Evolutionary conservation across 495 filamentous ascomycete genomes (phyloP).

Genomic region (Recurvomyces mirabilis): DNA sequence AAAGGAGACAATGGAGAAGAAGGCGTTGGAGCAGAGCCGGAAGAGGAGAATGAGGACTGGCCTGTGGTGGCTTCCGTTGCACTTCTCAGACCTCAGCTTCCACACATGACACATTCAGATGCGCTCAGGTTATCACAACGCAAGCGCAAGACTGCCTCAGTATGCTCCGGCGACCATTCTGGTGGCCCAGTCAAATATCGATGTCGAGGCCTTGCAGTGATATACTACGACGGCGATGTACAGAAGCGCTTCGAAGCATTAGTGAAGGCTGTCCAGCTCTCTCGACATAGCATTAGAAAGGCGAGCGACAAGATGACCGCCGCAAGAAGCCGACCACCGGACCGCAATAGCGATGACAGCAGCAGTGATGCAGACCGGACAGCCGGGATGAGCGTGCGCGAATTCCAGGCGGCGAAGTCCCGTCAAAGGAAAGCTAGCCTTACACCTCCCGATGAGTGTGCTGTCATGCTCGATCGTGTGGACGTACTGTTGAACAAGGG

Average conservation of each 20-base stretch:
- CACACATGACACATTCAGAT: slow-evolving; percentile 28
- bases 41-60: slow-evolving; percentile 18
- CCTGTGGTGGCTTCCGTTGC: not conserved
- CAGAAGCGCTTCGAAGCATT: slow-evolving; percentile 70
- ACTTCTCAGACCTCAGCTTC: slow-evolving; percentile 25
- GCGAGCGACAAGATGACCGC: slow-evolving; percentile 50
- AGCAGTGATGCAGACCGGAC: slow-evolving; percentile 24
- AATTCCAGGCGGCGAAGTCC: slow-evolving; percentile 1
- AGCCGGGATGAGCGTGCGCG: slow-evolving; percentile 26
- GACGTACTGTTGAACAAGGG: slow-evolving; percentile 69
- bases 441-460: too few species aligned
- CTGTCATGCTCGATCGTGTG: too few species aligned
- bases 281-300: slow-evolving; percentile 66
- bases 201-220: slow-evolving; percentile 66
- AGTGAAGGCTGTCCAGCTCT: slow-evolving; percentile 67
- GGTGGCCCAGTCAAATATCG: slow-evolving; percentile 49
- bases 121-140: slow-evolving; percentile 36
- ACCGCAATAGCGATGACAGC: slow-evolving; percentile 28
- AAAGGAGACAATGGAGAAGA: too few species aligned
- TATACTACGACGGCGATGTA: slow-evolving; percentile 80
- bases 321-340: slow-evolving; percentile 25
- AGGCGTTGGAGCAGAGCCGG: not conserved
- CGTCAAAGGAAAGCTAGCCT: not conserved
- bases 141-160: slow-evolving; percentile 49
- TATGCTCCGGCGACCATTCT: slow-evolving; percentile 37